Evolutionary conservation across 129 eudicot species (phyloP).

Genomic region (Escallonia rubra): DNA sequence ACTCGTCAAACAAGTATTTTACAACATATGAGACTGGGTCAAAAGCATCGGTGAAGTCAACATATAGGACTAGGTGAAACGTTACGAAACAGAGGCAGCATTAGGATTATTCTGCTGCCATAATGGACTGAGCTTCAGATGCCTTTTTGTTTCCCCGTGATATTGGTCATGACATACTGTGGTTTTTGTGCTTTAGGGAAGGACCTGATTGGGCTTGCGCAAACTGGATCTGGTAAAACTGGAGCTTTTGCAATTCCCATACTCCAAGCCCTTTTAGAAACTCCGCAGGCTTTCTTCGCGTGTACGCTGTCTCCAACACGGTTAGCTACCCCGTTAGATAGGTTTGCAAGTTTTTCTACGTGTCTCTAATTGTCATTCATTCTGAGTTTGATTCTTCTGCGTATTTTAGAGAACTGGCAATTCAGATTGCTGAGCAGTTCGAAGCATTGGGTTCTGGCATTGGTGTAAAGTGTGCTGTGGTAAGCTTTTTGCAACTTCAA

Average conservation of each 20-base stretch:
- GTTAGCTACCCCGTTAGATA: conserved; percentile 13
- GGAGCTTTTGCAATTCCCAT: conserved; percentile 96
- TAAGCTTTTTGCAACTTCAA: conserved; percentile 25
- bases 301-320: conserved; percentile 91
- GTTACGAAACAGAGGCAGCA: too few relatives aligned
- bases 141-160: too few relatives aligned
- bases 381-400: neutral
- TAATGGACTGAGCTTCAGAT: too few relatives aligned
- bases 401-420: conserved; percentile 72
- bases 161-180: neutral
- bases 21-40: too few relatives aligned
- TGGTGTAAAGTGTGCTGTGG: conserved; percentile 79
- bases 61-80: too few relatives aligned
- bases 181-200: conserved; percentile 38
- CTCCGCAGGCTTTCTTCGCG: conserved; percentile 66
- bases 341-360: neutral
- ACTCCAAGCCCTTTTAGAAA: conserved; percentile 51
- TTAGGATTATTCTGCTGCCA: too few relatives aligned
- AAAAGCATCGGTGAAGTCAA: too few relatives aligned
- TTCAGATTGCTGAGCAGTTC: conserved; percentile 91
- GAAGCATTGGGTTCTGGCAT: conserved; percentile 79
- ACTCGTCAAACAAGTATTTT: too few relatives aligned
- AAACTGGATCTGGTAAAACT: conserved; percentile 97
- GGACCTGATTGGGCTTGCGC: conserved; percentile 91
- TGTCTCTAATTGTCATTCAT: neutral